Evolutionary conservation across 371 early-diverging fungal genomes (phyloP), one percentile per base, ranked within the genome.

Genomic region (Mortierella polycephala): DNA sequence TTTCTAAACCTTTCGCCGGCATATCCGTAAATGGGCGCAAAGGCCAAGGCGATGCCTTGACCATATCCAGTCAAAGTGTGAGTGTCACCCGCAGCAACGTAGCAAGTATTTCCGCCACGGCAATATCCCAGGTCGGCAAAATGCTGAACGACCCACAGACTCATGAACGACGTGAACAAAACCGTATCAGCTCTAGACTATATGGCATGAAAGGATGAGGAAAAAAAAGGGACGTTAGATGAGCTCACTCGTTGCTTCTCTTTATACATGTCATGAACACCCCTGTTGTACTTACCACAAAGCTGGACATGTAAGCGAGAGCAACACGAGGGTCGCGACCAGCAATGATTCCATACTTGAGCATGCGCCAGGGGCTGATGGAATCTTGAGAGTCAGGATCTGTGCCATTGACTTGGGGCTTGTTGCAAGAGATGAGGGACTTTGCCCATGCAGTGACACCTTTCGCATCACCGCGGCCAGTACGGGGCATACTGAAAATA

Each of bases 121-220:
- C 94, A 93, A 46, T 73, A 82, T 0, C 90, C 91, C 7, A 54
- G 37, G 12, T 86, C 87, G 61, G 89, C 73, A 64, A 87, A 91
- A 69, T 89, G 85, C 60, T 88, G 83, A 45, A 87, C 83, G 1
- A 93, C 85, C 94, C 94, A 95, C 7, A 93, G 82, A 7, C 90
- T 87, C n/a, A 95, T 71, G 67, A 90, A 94, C 10, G 90, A 82
- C 6, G 94, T 86, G 49, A 95, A 83, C 39, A 91, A 87, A 40
- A 93, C 86, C 23, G 93, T 90, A 72, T 93, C 94, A 0, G 90
- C 93, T 60, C 95, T 89, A 6, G 94, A 68, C 91, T 71, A 83
- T 30, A 37, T 21, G 46, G 5, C 10, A 49, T 45, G n/a, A 13
- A 21, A 45, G 12, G 4, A 56, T 44, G 54, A 53, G 50, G 30